Conservation (phyloP, 768 basidiomycete species). For the Glaciozyma antarctica region DNA sequence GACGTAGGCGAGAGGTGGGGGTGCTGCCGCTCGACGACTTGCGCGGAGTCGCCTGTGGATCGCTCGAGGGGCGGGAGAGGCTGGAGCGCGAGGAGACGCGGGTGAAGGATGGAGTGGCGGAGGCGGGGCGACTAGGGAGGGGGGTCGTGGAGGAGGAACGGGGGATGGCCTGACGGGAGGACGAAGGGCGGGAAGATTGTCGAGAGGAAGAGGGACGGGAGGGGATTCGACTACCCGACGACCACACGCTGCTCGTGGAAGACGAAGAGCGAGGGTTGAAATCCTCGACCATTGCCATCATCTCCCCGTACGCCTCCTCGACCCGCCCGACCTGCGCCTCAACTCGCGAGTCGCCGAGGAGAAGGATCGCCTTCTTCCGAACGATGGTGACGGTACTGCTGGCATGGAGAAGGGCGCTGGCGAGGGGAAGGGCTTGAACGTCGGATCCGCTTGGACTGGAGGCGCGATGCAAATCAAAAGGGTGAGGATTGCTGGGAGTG, state of each 20-base stretch:
- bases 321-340: conserved; percentile 55
- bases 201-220: neutral
- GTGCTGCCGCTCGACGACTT: neutral
- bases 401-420: conserved; percentile 55
- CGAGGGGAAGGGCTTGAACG: conserved; percentile 45
- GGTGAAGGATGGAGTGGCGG: conserved; percentile 49
- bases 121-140: conserved; percentile 58
- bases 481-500: conserved; percentile 46
- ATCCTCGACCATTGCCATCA: conserved; percentile 62
- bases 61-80: neutral
- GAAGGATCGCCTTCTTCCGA: conserved; percentile 38
- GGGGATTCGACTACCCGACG: neutral
- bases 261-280: neutral
- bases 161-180: conserved; percentile 39
- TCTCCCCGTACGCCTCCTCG: conserved; percentile 67
- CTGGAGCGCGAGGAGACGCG: conserved; percentile 42
- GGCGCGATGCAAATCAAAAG: conserved; percentile 42
- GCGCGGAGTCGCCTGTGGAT: conserved; percentile 32
- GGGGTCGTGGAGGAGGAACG: conserved; percentile 43
- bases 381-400: conserved; percentile 54
- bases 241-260: conserved; percentile 51
- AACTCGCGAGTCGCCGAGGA: conserved; percentile 56
- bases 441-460: conserved; percentile 23
- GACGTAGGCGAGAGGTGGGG: conserved; percentile 1
- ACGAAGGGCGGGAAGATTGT: conserved; percentile 48